Percentiles rank a stretch among this genome's conserved stretches.
Evolutionary conservation across 2,329 filamentous ascomycete species (phyloP).

Genomic region (Fusarium palustre): DNA sequence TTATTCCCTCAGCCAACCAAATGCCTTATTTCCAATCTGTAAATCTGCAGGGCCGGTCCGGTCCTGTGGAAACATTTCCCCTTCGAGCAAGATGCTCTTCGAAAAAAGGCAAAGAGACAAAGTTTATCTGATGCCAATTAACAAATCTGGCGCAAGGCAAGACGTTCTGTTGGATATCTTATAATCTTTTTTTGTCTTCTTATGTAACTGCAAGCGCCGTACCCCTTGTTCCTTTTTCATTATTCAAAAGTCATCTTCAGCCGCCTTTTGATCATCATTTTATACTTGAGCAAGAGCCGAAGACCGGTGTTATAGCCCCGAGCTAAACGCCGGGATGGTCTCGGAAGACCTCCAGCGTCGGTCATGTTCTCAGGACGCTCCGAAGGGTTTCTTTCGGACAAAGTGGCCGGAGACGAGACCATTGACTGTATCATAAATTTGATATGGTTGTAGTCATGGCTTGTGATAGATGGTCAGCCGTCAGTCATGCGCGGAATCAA

Average conservation of each 20-base stretch:
- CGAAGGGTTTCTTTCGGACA: conserved; percentile 26
- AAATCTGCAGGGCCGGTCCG: conserved; percentile 45
- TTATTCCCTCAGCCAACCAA: conserved; percentile 26
- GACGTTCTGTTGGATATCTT: conserved; percentile 42
- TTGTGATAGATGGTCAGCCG: neutral
- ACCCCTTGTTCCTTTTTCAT: conserved; percentile 18
- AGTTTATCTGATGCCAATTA: conserved; percentile 14
- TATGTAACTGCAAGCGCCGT: conserved; percentile 18
- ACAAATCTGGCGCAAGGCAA: conserved; percentile 31
- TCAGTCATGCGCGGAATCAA: conserved; percentile 17
- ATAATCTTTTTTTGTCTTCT: conserved; percentile 10
- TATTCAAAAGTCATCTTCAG: conserved; percentile 22
- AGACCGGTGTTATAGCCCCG: conserved; percentile 20
- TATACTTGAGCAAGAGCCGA: conserved; percentile 26
- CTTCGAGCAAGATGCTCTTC: conserved; percentile 24
- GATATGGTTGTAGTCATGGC: neutral
- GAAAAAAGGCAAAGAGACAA: conserved; percentile 11
- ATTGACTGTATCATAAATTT: conserved; percentile 12
- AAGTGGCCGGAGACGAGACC: conserved; percentile 22
- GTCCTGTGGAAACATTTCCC: conserved; percentile 32
- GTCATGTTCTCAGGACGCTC: conserved; percentile 12
- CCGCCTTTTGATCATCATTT: conserved; percentile 6
- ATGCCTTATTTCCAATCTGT: conserved; percentile 5
- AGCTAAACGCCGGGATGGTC: conserved; percentile 24
- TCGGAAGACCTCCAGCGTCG: conserved; percentile 23